Evolutionary conservation across 2,329 filamentous ascomycete genomes (phyloP).

Genomic region (Nannizziopsis barbatae): DNA sequence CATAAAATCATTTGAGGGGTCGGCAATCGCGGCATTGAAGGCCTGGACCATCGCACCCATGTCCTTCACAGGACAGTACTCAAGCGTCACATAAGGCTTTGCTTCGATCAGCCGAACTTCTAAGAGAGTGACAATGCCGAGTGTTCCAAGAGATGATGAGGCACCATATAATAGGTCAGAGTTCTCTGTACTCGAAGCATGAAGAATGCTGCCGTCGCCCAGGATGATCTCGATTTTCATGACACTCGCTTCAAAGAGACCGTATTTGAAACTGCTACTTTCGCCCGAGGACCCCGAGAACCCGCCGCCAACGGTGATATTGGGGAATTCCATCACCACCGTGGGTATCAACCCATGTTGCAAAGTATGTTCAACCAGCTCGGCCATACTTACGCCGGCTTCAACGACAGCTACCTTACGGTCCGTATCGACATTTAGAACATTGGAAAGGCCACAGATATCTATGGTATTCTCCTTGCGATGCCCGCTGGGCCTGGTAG

Average conservation of each 20-base stretch:
- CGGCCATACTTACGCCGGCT: constrained; percentile 59
- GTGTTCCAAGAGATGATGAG: constrained; percentile 48
- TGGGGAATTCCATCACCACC: constrained; percentile 61
- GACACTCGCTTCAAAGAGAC: constrained; percentile 55
- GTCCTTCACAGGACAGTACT: constrained; percentile 46
- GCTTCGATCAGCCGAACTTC: constrained; percentile 48
- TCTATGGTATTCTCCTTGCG: constrained; percentile 19
- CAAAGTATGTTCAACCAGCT: constrained; percentile 48
- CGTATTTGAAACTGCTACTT: constrained; percentile 54
- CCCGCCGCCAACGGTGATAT: constrained; percentile 57
- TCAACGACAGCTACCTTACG: constrained; percentile 53
- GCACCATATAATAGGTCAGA: constrained; percentile 49
- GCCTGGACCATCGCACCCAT: constrained; percentile 41
- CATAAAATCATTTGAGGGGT: constrained; percentile 49
- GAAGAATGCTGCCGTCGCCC: constrained; percentile 45
- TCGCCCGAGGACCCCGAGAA: constrained; percentile 58
- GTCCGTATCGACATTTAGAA: constrained; percentile 49
- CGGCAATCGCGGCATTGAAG: constrained; percentile 37
- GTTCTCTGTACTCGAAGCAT: constrained; percentile 37
- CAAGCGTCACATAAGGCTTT: constrained; percentile 48
- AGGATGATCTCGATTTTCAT: constrained; percentile 53
- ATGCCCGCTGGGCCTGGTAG: constrained; percentile 50
- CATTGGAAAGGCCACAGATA: constrained; percentile 31
- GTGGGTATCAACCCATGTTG: constrained; percentile 47
- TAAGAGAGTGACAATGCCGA: constrained; percentile 51